Percentiles rank a stretch among this genome's conserved stretches.
phyloP scores from a whole-genome alignment of 2,329 filamentous ascomycete genomes.

The Talaromyces sp. region DNA sequence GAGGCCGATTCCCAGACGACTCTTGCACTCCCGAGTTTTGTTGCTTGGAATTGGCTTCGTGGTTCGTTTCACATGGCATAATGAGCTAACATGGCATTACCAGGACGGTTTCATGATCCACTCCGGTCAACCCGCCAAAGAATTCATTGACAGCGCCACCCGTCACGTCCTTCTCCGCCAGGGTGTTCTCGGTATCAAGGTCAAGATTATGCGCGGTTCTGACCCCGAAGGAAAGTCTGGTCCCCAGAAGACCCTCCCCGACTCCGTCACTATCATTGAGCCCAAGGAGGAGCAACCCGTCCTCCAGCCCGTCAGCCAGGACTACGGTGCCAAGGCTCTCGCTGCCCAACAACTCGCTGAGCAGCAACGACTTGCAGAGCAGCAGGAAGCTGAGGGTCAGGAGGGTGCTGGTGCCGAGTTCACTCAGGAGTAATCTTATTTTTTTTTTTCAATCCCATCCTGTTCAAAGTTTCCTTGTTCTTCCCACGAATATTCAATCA shows the following conservation, averaged over 20 bases:
- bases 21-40: not conserved
- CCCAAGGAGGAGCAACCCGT: constrained; percentile 98
- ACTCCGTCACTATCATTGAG: constrained; percentile 99
- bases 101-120: constrained; percentile 99
- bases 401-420: constrained; percentile 39
- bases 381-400: constrained; percentile 48
- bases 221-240: constrained; percentile 99
- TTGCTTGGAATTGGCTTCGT: not conserved
- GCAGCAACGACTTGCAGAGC: constrained; percentile 54
- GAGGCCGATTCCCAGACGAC: not conserved
- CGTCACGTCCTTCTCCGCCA: constrained; percentile 99
- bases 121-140: constrained; percentile 98
- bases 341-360: constrained; percentile 53
- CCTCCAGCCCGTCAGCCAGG: constrained; percentile 91
- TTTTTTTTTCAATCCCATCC: constrained; percentile 14
- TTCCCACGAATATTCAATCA: constrained; percentile 10
- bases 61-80: not conserved
- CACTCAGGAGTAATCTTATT: constrained; percentile 41
- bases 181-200: constrained; percentile 99
- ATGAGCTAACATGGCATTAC: constrained; percentile 5
- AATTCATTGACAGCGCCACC: constrained; percentile 98
- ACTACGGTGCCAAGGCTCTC: constrained; percentile 91
- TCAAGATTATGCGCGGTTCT: constrained; percentile 99
- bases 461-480: constrained; percentile 3
- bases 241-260: constrained; percentile 93